Conservation (phyloP, 2,329 filamentous ascomycete genomes). For the Aspergillus terreus region DNA sequence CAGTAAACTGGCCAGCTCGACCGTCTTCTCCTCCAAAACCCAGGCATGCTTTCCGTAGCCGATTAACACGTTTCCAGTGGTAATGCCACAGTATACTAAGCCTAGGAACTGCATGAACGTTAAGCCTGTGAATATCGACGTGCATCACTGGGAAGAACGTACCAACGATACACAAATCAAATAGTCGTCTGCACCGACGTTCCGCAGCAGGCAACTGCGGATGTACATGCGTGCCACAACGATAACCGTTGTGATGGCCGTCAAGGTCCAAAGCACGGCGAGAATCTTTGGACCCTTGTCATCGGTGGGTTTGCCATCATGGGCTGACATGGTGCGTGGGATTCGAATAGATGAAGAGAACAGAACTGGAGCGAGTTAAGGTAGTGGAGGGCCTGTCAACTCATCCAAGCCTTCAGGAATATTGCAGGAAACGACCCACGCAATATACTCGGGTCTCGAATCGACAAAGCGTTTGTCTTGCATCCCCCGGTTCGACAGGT, state of each 20-base stretch:
- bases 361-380: background rate
- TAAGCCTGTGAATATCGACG: background rate
- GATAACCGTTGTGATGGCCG: conserved; percentile 27
- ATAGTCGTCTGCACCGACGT: conserved; percentile 37
- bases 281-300: conserved; percentile 37
- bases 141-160: conserved; percentile 7
- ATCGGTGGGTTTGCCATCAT: conserved; percentile 12
- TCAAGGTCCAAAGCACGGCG: conserved; percentile 28
- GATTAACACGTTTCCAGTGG: conserved; percentile 30
- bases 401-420: background rate
- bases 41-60: conserved; percentile 42
- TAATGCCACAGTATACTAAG: conserved; percentile 20
- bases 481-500: background rate
- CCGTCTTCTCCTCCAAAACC: conserved; percentile 26
- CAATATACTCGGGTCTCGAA: background rate
- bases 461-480: background rate
- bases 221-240: conserved; percentile 33
- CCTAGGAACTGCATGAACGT: conserved; percentile 8
- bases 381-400: background rate
- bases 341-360: background rate
- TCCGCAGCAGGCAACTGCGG: conserved; percentile 26
- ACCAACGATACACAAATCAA: conserved; percentile 34
- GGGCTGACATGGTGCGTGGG: background rate
- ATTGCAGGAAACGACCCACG: background rate
- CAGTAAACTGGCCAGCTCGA: conserved; percentile 22